A percentile compares a stretch with the other conserved stretches of the same genome.
phyloP scores from a whole-genome alignment of 345 rosid species.

The Acer campestre region DNA sequence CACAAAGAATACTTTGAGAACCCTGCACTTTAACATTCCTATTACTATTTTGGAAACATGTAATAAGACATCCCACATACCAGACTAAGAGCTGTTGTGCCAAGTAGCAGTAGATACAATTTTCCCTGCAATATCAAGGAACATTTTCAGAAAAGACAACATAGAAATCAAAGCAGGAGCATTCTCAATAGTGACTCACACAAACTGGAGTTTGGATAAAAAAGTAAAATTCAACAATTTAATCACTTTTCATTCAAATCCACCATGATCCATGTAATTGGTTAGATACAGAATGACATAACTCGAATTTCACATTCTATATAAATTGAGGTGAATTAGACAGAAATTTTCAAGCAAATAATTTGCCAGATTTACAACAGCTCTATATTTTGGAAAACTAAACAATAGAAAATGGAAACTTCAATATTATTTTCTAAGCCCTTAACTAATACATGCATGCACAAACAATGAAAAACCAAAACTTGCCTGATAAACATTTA shows the following conservation, averaged over 20 bases:
- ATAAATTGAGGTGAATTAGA: neutral
- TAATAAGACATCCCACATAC: conserved; percentile 32
- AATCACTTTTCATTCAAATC: neutral
- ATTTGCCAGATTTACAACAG: neutral
- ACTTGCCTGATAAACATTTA: neutral
- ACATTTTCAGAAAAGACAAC: neutral
- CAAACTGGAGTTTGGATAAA: neutral
- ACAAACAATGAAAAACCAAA: neutral
- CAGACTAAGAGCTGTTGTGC: conserved; percentile 85
- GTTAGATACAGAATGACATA: conserved; percentile 7
- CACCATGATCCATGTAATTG: neutral
- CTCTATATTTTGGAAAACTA: neutral
- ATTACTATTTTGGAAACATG: neutral
- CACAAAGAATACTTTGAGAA: neutral
- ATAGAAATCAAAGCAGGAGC: neutral
- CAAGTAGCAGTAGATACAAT: conserved; percentile 84
- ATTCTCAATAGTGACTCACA: neutral
- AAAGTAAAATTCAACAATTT: neutral
- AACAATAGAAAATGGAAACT: neutral
- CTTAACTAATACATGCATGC: neutral
- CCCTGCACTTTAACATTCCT: neutral
- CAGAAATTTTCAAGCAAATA: neutral
- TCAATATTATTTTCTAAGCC: neutral
- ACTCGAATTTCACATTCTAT: neutral
- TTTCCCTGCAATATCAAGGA: conserved; percentile 60